A percentile compares a stretch with the other conserved stretches of the same genome.
Conservation (phyloP, 140 eudicot genomes). For the Senecio squalidus region DNA sequence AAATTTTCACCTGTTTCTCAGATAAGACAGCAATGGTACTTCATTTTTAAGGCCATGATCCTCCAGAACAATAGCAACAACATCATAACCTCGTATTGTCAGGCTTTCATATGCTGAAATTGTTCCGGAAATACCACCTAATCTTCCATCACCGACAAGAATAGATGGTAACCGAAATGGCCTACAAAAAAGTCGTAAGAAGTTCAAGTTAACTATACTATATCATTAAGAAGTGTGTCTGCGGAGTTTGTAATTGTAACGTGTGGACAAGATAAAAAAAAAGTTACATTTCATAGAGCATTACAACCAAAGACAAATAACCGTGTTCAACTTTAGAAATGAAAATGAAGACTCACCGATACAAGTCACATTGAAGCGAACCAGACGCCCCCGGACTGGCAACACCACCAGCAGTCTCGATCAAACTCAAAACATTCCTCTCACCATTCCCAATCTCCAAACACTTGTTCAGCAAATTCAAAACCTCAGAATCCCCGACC, state of each 20-base stretch:
- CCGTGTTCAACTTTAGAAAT: no score
- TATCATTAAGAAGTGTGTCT: slow-evolving; percentile 6
- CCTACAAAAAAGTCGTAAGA: slow-evolving; percentile 35
- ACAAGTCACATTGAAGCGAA: slow-evolving; percentile 92
- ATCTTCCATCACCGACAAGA: slow-evolving; percentile 94
- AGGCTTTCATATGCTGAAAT: slow-evolving; percentile 90
- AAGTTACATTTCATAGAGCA: no score
- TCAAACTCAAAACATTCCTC: slow-evolving; percentile 40
- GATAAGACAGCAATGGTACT: slow-evolving; percentile 56
- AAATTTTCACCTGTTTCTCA: slow-evolving; percentile 55
- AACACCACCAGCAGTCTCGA: slow-evolving; percentile 99
- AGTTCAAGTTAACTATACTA: background rate
- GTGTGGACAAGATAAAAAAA: no score
- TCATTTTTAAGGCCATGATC: slow-evolving; percentile 83
- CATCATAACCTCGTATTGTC: slow-evolving; percentile 88
- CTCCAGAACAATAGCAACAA: slow-evolving; percentile 74
- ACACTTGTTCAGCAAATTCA: slow-evolving; percentile 55
- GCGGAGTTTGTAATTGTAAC: no score
- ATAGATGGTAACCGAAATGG: slow-evolving; percentile 85
- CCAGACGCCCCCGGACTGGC: slow-evolving; percentile 97
- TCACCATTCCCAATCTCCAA: slow-evolving; percentile 24
- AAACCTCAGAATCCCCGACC: slow-evolving; percentile 59
- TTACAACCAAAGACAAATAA: no score
- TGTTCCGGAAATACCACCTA: slow-evolving; percentile 92
- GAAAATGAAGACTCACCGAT: no score